Base-by-base conservation (phyloP, 2,329 filamentous ascomycete genomes). In the Rhynchosporium agropyri region DNA sequence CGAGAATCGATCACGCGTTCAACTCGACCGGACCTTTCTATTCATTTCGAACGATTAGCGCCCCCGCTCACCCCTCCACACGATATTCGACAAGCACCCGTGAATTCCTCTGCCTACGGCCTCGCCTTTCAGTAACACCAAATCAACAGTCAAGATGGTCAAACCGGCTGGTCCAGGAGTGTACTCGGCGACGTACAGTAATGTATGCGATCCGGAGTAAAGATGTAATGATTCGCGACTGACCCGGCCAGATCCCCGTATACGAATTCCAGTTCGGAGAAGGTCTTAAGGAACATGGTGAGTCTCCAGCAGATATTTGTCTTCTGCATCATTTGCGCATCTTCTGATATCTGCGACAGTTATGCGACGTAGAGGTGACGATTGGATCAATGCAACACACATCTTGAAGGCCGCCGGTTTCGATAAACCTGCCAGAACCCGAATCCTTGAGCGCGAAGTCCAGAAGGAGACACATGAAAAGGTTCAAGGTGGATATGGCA, bases 371-470 rank as follows among this genome's bases (percentile, higher is more conserved):
- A 88, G 94, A 64, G 85, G 87, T 59, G 95, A 99, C 77, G 88
- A 98, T 77, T 99, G 94, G 92, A 95, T 99, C 79, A 99, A 99
- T 81, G 95, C 95, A n/a, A 99, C 95, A 60, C 95, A 99, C 75
- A 98, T 99, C 64, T 81, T 99, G 55, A 99, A 99, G 75, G 92
- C 96, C 46, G 95, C 95, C 66, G 94, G 94, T 61, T 97, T 97
- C 74, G 95, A 99, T 77, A 99, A 99, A 77, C 95, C 95, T 2
- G 92, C 94, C 12, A 84, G 95, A 74, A 99, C 95, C 46, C 86
- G 95, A 67, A 98, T 99, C 62, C 84, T 99, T 4, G 95, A 99
- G 79, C 86, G 95, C 68, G 95, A 99, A 74, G 94, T 99, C 7
- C 95, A 99, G 74, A 97, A 97, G 76, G 94, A 96, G 49, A 84